A percentile compares a stretch with the other conserved stretches of the same genome.
phyloP scores from a whole-genome alignment of 345 rosid genomes.

The Mangifera indica region DNA sequence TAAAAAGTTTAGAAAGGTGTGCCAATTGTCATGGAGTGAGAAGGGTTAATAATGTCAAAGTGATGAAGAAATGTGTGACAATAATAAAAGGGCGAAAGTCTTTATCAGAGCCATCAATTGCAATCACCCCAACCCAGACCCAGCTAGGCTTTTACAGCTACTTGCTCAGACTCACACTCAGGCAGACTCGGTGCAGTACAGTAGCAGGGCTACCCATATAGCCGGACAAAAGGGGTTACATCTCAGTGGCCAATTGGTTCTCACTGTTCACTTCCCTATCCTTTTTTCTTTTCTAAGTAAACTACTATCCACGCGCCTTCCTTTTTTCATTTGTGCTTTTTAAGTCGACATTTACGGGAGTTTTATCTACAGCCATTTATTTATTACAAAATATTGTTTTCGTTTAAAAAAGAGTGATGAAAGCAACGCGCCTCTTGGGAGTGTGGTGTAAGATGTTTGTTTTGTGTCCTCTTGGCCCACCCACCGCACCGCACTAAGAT shows the following conservation, averaged over 20 bases:
- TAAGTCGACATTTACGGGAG: too few relatives aligned
- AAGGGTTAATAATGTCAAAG: slow-evolving; percentile 17
- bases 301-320: slow-evolving; percentile 8
- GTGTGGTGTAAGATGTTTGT: slow-evolving; percentile 13
- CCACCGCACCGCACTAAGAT: too few relatives aligned
- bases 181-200: neutral
- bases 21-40: too few relatives aligned
- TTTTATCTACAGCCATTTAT: too few relatives aligned
- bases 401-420: neutral
- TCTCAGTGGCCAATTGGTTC: slow-evolving; percentile 29
- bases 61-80: slow-evolving; percentile 7
- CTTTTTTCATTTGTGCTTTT: too few relatives aligned
- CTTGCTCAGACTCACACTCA: neutral
- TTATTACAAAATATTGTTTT: too few relatives aligned
- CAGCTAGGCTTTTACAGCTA: slow-evolving; percentile 3
- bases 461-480: slow-evolving; percentile 35
- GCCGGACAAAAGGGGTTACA: slow-evolving; percentile 62
- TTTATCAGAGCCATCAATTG: slow-evolving; percentile 43
- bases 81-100: slow-evolving; percentile 32
- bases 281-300: slow-evolving; percentile 20
- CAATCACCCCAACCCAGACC: slow-evolving; percentile 32
- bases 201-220: slow-evolving; percentile 5
- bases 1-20: too few relatives aligned
- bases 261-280: neutral
- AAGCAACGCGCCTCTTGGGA: slow-evolving; percentile 12